A percentile compares a stretch with the other conserved stretches of the same genome.
These are phyloP conservation scores for Neophaeococcomyces mojaviensis DNA, from an alignment of 2,329 filamentous ascomycete genomes.

Conservation along the genomic window DNA sequence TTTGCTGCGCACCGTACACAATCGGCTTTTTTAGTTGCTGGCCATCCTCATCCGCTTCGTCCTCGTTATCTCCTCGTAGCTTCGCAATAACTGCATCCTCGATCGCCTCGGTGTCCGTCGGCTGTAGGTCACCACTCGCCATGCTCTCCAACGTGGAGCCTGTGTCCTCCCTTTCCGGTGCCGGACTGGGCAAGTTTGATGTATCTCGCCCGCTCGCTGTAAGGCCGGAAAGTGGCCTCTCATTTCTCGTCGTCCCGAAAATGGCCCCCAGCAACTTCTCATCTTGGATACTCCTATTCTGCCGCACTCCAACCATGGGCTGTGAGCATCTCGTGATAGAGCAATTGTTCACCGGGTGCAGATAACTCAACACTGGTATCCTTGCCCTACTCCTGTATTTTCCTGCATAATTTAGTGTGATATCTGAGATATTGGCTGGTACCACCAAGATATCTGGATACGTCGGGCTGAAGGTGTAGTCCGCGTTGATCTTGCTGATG, in stretches of 20 bases:
- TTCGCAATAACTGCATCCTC: conserved; percentile 61
- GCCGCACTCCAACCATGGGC: conserved; percentile 75
- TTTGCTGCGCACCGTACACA: conserved; percentile 86
- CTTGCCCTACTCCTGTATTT: conserved; percentile 81
- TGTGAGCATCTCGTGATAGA: conserved; percentile 94
- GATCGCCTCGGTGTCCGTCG: conserved; percentile 55
- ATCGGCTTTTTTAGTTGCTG: conserved; percentile 44
- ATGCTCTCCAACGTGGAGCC: conserved; percentile 21
- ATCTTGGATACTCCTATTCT: conserved; percentile 89
- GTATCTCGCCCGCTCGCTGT: conserved; percentile 10
- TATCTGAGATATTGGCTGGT: conserved; percentile 87
- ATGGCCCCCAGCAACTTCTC: conserved; percentile 89
- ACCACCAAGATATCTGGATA: conserved; percentile 83
- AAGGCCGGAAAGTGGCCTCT: conserved; percentile 35
- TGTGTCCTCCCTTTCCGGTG: conserved; percentile 36
- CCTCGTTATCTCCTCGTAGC: conserved; percentile 49
- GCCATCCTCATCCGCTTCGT: conserved; percentile 10
- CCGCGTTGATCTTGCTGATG: conserved; percentile 78
- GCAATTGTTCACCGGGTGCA: conserved; percentile 95
- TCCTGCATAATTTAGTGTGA: conserved; percentile 86
- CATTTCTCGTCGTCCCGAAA: conserved; percentile 63
- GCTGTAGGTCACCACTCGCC: conserved; percentile 39
- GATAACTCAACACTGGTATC: conserved; percentile 83
- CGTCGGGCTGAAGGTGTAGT: conserved; percentile 85
- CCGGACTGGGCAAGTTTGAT: conserved; percentile 14